Percentiles rank a stretch among this genome's conserved stretches.
Evolutionary conservation across 176 grass and related monocot species (phyloP).

Genomic region (Secale cereale): DNA sequence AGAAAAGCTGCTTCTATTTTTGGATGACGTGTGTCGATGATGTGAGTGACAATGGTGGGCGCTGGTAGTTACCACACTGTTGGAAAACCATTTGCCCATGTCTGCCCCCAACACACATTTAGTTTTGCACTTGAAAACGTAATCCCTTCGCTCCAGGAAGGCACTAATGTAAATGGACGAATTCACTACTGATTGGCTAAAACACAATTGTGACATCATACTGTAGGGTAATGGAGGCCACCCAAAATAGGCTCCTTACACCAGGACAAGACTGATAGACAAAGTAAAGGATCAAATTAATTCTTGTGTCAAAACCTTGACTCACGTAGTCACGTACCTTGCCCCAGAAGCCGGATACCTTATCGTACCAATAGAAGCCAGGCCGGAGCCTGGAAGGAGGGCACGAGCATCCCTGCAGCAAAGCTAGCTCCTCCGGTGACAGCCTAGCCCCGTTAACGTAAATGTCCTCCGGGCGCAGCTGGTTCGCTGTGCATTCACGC

Average conservation of each 20-base stretch:
- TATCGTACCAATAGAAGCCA: conserved; percentile 95
- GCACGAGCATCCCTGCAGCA: conserved; percentile 59
- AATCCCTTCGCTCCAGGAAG: neutral
- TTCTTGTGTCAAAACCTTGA: neutral
- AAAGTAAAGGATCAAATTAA: neutral
- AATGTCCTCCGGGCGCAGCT: conserved; percentile 69
- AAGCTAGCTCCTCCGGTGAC: conserved; percentile 53
- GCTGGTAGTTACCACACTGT: neutral
- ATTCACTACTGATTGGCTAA: neutral
- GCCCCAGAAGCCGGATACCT: conserved; percentile 93
- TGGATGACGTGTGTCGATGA: too few relatives aligned
- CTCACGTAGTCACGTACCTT: conserved; percentile 59
- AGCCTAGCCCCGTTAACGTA: conserved; percentile 71
- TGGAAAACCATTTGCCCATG: neutral
- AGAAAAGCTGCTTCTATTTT: neutral
- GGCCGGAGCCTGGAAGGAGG: conserved; percentile 72
- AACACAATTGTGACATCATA: neutral
- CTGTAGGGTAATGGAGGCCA: neutral
- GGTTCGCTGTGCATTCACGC: conserved; percentile 66
- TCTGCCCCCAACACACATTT: neutral
- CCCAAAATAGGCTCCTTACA: neutral
- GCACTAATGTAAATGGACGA: neutral
- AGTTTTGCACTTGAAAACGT: neutral
- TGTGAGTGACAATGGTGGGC: neutral
- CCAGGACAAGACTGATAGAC: neutral